phyloP scores from a whole-genome alignment of 768 basidiomycete genomes.

The Rickenella mellea region DNA sequence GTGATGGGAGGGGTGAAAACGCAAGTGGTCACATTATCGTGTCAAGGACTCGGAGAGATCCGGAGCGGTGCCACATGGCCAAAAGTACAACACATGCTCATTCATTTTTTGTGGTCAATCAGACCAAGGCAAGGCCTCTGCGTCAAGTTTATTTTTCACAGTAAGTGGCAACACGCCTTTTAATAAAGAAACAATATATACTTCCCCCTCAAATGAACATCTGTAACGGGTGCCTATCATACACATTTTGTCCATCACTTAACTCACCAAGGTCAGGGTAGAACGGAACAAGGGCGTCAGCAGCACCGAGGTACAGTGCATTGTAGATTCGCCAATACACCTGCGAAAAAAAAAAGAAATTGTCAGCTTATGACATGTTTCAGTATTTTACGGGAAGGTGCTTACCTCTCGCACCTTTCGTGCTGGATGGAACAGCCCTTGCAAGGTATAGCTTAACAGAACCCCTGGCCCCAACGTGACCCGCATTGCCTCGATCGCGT shows the following conservation, averaged over 20 bases:
- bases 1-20: background rate
- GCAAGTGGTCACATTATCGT: too few relatives aligned
- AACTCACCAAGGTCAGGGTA: conserved; percentile 87
- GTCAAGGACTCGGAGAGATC: too few relatives aligned
- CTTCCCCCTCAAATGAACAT: conserved; percentile 63
- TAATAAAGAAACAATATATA: too few relatives aligned
- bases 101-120: too few relatives aligned
- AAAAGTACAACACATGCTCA: too few relatives aligned
- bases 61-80: too few relatives aligned
- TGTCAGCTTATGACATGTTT: too few relatives aligned
- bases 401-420: conserved; percentile 90
- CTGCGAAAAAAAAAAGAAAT: conserved; percentile 15
- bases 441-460: conserved; percentile 83
- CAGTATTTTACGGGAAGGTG: conserved; percentile 1
- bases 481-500: conserved; percentile 95
- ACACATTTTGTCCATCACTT: conserved; percentile 84
- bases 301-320: conserved; percentile 82
- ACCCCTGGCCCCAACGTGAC: conserved; percentile 92
- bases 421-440: conserved; percentile 95
- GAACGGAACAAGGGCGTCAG: conserved; percentile 90
- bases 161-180: too few relatives aligned
- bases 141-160: too few relatives aligned
- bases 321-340: conserved; percentile 96
- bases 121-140: too few relatives aligned
- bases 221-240: conserved; percentile 76